A percentile compares a stretch with the other conserved stretches of the same genome.
These are phyloP conservation scores for Trichoderma sp. DNA, from an alignment of 2,329 filamentous ascomycete genomes.

Conservation along the genomic window DNA sequence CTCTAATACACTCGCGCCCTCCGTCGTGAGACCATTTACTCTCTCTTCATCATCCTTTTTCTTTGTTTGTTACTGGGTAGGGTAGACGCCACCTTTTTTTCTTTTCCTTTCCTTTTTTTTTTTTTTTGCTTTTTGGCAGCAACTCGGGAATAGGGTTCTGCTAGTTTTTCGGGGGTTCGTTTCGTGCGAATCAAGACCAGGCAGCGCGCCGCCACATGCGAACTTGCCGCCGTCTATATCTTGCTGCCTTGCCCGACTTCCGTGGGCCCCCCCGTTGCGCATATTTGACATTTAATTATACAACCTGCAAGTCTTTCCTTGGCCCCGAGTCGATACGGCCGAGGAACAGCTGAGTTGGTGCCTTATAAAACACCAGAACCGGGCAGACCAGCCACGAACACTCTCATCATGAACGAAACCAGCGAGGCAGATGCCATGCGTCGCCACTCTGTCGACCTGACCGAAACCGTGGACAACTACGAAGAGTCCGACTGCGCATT, in stretches of 20 bases:
- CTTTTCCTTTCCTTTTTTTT: neutral
- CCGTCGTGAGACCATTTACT: neutral
- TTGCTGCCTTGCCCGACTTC: neutral
- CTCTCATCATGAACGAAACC: neutral
- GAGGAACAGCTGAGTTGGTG: neutral
- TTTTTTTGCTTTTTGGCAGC: neutral
- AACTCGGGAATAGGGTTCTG: neutral
- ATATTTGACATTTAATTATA: neutral
- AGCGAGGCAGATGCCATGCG: conserved; percentile 37
- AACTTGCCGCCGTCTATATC: neutral
- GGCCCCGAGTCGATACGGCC: neutral
- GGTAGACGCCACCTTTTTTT: neutral
- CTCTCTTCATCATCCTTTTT: neutral
- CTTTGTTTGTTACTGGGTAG: neutral
- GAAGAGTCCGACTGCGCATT: conserved; percentile 33
- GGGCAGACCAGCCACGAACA: neutral
- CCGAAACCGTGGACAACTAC: conserved; percentile 41
- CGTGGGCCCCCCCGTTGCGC: neutral
- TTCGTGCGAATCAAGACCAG: neutral
- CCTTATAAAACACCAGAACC: neutral
- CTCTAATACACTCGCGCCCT: neutral
- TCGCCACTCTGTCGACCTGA: conserved; percentile 40
- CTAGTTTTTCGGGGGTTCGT: neutral
- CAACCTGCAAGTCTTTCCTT: neutral
- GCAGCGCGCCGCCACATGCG: conserved; percentile 3